Evolutionary conservation across 2,329 filamentous ascomycete genomes (phyloP).

Genomic region (Cadophora malorum): DNA sequence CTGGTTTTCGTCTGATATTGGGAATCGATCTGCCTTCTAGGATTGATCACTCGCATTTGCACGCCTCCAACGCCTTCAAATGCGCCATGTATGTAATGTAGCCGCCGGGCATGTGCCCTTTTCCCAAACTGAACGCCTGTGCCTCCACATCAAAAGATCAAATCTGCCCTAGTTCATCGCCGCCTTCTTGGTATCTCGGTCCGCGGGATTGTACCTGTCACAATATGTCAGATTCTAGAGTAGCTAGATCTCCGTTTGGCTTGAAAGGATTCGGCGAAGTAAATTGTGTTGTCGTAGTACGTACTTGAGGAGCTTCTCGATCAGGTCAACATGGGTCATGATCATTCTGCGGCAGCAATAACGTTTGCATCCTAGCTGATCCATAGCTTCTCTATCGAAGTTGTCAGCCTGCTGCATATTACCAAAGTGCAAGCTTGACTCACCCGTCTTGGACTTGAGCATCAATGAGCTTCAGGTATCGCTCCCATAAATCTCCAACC

Average conservation of each 20-base stretch:
- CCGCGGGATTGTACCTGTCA: slow-evolving; percentile 56
- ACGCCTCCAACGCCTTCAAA: slow-evolving; percentile 36
- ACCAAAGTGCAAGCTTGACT: slow-evolving; percentile 44
- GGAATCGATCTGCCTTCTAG: slow-evolving; percentile 19
- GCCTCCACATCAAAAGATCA: slow-evolving; percentile 17
- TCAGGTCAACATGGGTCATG: slow-evolving; percentile 98
- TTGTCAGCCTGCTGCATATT: slow-evolving; percentile 27
- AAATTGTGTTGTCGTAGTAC: slow-evolving; percentile 22
- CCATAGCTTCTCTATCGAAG: slow-evolving; percentile 83
- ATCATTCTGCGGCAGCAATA: slow-evolving; percentile 99
- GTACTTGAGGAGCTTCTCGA: slow-evolving; percentile 96
- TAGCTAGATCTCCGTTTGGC: slow-evolving; percentile 3
- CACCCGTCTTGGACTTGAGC: slow-evolving; percentile 78
- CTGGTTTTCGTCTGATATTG: slow-evolving; percentile 35
- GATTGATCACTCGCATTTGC: background rate
- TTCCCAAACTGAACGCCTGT: slow-evolving; percentile 38
- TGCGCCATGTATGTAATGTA: slow-evolving; percentile 38
- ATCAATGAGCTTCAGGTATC: slow-evolving; percentile 88
- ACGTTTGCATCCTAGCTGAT: slow-evolving; percentile 88
- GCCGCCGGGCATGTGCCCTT: slow-evolving; percentile 20
- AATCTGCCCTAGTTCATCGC: slow-evolving; percentile 38
- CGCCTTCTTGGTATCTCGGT: slow-evolving; percentile 52
- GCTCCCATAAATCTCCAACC: slow-evolving; percentile 96
- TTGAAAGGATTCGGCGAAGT: slow-evolving; percentile 4
- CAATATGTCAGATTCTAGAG: slow-evolving; percentile 28